Evolutionary conservation across 2,329 filamentous ascomycete genomes (phyloP), one percentile per base, ranked within the genome.

Genomic region (Clonostachys rosea): DNA sequence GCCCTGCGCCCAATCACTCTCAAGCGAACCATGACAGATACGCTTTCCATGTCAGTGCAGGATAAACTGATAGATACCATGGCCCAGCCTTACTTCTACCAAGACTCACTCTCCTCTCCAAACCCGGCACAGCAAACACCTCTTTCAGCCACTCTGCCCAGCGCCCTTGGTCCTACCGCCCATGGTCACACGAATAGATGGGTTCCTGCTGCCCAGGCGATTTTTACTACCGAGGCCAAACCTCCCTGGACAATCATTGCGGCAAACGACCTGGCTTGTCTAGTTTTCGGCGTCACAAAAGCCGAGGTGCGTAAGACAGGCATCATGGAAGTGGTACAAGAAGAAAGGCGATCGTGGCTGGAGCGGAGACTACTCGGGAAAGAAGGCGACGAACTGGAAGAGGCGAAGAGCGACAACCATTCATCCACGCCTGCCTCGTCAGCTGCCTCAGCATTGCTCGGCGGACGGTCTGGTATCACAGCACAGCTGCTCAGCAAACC

Each of bases 221-320:
- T 99, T 48, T 99, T 99, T 63, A 95, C 92, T 8, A 99, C 94
- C n/a, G 89, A 95, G 65, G 79, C 88, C 13, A 84, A 87, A 53
- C 81, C 89, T 9, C 94, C 92, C 4, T 99, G 91, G 88, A 99
- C 92, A 1, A 96, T 99, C 50, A 80, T 96, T 46, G 89, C 94
- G 4, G 94, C 94, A 44, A 99, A 99, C 62, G 94, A 99, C 63
- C 75, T 99, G 43, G 94, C 94, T 16, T 99, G 94, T 66, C 75
- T 99, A 40, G 86, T 97, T n/a, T 99, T 97, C 69, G 94, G 94
- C n/a, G 90, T 99, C 10, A 96, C 91, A n/a, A 89, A 90, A 60
- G 89, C 89, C 5, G 94, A 99, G 66, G 89, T 99, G 20, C 84
- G 91, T 47, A 96, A 91, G 62, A 84, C 97, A 74, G 92, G 94